Evolutionary conservation across 106 monocot genomes (phyloP), one percentile per base, ranked within the genome.

Genomic region (Narthecium ossifragum): DNA sequence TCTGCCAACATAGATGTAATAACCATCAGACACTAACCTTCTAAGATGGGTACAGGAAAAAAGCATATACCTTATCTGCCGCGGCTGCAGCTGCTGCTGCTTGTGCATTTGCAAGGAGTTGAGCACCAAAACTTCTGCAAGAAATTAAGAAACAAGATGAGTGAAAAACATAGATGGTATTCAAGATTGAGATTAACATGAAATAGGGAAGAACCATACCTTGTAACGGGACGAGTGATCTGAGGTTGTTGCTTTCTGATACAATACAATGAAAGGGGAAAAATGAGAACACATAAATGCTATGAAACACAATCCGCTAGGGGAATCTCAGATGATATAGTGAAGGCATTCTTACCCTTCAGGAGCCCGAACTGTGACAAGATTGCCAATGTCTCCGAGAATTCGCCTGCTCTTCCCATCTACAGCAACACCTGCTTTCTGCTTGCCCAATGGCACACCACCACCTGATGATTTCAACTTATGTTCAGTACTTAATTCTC

Each of bases 301-400:
- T n/a, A n/a, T n/a, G n/a, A n/a, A n/a, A n/a, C n/a, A n/a, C n/a
- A n/a, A n/a, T n/a, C n/a, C n/a, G n/a, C n/a, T n/a, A n/a, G n/a
- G n/a, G n/a, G n/a, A n/a, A n/a, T n/a, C n/a, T n/a, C n/a, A n/a
- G n/a, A n/a, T n/a, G n/a, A n/a, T n/a, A n/a, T 6, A 18, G 12
- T 2, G 0, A 18, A 6, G n/a, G 23, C 32, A 7, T 18, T 36
- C 8, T 40, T 57, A 56, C 37, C 55, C 68, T 29, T 68, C 65
- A 2, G 15, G 20, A 40, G 46, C 64, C 17, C 75, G 50, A 50
- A 21, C 23, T 8, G 60, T 66, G 8, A 72, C 68, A 22, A 81
- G 30, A 48, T 81, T 81, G 20, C 80, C 75, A 25, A 81, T 75
- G 30, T 81, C 80, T 21, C 57, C 80, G 0, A 81, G 80, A 22